These are phyloP conservation scores for Phaeophleospora eucalypticola DNA, from an alignment of 2,329 filamentous ascomycete species.

Conservation along the genomic window DNA sequence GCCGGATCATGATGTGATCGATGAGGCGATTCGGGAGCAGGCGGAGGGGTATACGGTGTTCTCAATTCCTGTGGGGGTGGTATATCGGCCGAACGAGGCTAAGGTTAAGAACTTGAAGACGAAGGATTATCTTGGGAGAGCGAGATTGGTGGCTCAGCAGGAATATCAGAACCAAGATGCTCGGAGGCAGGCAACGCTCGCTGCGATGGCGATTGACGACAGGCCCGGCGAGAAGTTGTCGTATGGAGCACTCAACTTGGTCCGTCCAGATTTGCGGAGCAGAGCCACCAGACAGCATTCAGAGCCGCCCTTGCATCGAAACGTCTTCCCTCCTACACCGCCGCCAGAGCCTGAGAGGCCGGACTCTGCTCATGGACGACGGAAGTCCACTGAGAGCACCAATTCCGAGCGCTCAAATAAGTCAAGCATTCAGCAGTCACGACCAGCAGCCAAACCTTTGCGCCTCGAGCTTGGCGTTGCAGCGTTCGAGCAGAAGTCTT, in stretches of 20 bases:
- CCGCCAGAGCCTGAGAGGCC: conserved; percentile 74
- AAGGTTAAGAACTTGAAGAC: conserved; percentile 98
- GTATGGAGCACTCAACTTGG: conserved; percentile 86
- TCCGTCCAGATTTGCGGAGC: conserved; percentile 77
- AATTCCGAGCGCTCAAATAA: conserved; percentile 38
- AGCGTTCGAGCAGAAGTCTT: conserved; percentile 41
- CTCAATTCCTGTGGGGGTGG: conserved; percentile 90
- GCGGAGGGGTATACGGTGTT: conserved; percentile 99
- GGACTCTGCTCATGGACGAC: conserved; percentile 23
- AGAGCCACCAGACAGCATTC: conserved; percentile 70
- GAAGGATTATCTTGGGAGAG: conserved; percentile 95
- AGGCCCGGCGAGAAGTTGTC: conserved; percentile 79
- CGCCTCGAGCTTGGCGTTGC: conserved; percentile 47
- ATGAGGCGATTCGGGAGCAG: conserved; percentile 89
- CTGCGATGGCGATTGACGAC: conserved; percentile 64
- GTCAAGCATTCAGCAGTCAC: conserved; percentile 35
- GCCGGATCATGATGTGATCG: conserved; percentile 94
- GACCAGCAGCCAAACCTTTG: conserved; percentile 43
- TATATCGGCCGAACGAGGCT: conserved; percentile 93
- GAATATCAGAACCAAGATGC: conserved; percentile 26
- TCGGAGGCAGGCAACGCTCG: conserved; percentile 29
- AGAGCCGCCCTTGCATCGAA: conserved; percentile 72
- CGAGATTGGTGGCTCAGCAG: conserved; percentile 77
- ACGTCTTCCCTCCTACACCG: conserved; percentile 95
- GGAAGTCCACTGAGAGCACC: conserved; percentile 41